Evolutionary conservation across 176 grass and related monocot species (phyloP).

Genomic region (Oryza coarctata): DNA sequence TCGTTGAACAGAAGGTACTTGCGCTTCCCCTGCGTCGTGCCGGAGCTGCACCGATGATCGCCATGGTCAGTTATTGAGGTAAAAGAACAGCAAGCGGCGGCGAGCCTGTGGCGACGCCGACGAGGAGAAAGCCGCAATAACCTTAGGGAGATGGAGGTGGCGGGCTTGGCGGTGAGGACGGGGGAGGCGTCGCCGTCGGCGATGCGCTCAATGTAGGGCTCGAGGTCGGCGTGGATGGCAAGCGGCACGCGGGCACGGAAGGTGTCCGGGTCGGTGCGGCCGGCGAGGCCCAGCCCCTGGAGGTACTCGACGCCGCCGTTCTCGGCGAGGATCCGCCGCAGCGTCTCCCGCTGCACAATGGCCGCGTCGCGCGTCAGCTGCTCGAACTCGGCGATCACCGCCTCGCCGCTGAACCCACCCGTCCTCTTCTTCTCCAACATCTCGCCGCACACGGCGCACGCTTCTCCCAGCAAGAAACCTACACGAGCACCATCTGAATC

Average conservation of each 20-base stretch:
- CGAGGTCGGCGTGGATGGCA: slow-evolving; percentile 60
- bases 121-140: background rate
- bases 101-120: too few relatives aligned
- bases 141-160: slow-evolving; percentile 82
- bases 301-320: slow-evolving; percentile 65
- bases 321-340: slow-evolving; percentile 60
- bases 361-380: slow-evolving; percentile 54
- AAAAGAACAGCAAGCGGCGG: background rate
- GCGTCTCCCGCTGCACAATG: slow-evolving; percentile 58
- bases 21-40: slow-evolving; percentile 86
- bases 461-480: background rate
- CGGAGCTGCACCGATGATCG: slow-evolving; percentile 50
- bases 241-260: slow-evolving; percentile 65
- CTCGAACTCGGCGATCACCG: slow-evolving; percentile 74
- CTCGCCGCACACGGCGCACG: background rate
- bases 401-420: slow-evolving; percentile 44
- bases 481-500: background rate
- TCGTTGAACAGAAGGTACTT: slow-evolving; percentile 86
- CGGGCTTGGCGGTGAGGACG: slow-evolving; percentile 59
- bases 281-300: slow-evolving; percentile 46
- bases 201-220: slow-evolving; percentile 83
- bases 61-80: background rate
- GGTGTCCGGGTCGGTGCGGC: slow-evolving; percentile 61
- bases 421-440: slow-evolving; percentile 45
- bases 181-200: slow-evolving; percentile 63